Conservation (phyloP, 257 asterid species). For the Solanum bulbocastanum region DNA sequence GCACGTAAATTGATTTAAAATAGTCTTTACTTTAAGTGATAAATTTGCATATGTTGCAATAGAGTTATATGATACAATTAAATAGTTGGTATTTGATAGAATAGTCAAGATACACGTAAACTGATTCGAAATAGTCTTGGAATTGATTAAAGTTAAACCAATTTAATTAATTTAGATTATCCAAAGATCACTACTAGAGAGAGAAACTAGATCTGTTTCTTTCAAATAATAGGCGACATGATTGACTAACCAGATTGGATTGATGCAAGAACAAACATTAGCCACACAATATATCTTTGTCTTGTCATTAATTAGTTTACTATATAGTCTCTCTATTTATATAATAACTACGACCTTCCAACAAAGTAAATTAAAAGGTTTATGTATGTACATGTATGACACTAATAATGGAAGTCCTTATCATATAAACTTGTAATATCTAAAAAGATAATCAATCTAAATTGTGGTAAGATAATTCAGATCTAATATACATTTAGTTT, state of each 20-base stretch:
- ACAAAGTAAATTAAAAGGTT: background rate
- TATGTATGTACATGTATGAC: background rate
- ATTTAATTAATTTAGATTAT: background rate
- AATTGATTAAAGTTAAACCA: background rate
- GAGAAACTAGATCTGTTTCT: background rate
- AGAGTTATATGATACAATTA: background rate
- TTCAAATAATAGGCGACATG: background rate
- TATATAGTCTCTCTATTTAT: background rate
- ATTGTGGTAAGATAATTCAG: background rate
- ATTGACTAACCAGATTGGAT: background rate
- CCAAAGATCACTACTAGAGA: background rate
- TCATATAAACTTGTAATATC: background rate
- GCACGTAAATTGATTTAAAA: fast-evolving
- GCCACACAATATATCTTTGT: background rate
- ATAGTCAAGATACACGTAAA: background rate
- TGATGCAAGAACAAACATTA: background rate
- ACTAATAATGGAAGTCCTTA: background rate
- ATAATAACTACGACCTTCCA: background rate
- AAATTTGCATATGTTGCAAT: background rate
- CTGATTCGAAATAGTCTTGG: background rate
- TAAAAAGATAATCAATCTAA: background rate
- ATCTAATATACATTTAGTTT: background rate
- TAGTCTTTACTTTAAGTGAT: background rate
- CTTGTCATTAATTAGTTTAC: background rate
- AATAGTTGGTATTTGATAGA: background rate